Evolutionary conservation across 768 basidiomycete genomes (phyloP).

Genomic region (Gautieria morchelliformis): DNA sequence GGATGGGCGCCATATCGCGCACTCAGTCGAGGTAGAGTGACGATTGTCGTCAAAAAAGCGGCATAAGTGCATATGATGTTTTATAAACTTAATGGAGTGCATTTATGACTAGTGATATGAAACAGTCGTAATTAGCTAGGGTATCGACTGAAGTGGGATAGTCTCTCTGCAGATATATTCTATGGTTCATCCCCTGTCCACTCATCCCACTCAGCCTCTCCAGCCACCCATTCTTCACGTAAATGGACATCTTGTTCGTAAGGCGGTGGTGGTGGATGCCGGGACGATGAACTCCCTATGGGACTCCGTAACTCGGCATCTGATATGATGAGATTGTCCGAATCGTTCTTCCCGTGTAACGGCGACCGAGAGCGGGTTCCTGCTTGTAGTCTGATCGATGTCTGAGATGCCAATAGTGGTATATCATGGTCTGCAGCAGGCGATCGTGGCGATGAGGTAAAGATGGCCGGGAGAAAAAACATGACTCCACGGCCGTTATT

Average conservation of each 20-base stretch:
- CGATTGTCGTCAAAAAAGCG: too few species aligned
- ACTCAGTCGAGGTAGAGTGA: background rate
- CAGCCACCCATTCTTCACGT: background rate
- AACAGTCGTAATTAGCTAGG: too few species aligned
- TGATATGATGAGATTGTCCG: background rate
- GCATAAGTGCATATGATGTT: too few species aligned
- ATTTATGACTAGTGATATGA: too few species aligned
- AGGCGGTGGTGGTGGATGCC: background rate
- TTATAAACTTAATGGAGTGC: too few species aligned
- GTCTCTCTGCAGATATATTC: too few species aligned
- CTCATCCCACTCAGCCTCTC: background rate
- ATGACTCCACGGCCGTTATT: constrained; percentile 50
- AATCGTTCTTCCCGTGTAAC: background rate
- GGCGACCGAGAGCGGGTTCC: constrained; percentile 20
- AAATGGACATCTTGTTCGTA: background rate
- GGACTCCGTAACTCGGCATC: background rate
- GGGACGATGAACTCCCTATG: background rate
- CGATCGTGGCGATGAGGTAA: constrained; percentile 38
- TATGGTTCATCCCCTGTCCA: background rate
- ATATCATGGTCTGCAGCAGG: constrained; percentile 27
- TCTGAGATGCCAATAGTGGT: constrained; percentile 28
- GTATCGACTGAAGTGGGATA: too few species aligned
- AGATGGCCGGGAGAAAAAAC: constrained; percentile 78
- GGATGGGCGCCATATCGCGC: constrained; percentile 40
- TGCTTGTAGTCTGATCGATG: constrained; percentile 15